These are phyloP conservation scores for Nitzschia sp. DNA, from an alignment of 108 stramenopile genomes.

Conservation along the genomic window DNA sequence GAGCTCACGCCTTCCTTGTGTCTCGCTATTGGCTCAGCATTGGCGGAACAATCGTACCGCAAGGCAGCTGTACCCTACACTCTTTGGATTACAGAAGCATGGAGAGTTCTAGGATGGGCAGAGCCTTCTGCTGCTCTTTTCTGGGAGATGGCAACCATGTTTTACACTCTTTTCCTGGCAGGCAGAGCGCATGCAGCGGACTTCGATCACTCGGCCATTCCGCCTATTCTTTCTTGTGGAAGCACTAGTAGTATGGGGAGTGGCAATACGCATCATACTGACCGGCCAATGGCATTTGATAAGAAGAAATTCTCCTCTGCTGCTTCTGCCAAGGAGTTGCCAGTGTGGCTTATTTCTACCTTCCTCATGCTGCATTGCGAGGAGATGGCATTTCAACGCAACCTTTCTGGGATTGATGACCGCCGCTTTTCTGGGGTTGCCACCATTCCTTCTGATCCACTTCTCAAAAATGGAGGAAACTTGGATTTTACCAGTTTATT, in stretches of 20 bases:
- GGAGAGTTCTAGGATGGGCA: conserved; percentile 85
- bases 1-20: conserved; percentile 60
- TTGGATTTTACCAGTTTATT: conserved; percentile 64
- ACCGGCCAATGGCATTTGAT: conserved; percentile 26
- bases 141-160: conserved; percentile 97
- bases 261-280: conserved; percentile 49
- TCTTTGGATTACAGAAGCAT: conserved; percentile 85
- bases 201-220: conserved; percentile 48
- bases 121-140: conserved; percentile 89
- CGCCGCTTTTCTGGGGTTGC: conserved; percentile 52
- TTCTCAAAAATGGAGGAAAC: conserved; percentile 31
- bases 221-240: conserved; percentile 83
- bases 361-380: conserved; percentile 84
- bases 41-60: conserved; percentile 56
- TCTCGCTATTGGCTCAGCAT: conserved; percentile 57
- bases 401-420: conserved; percentile 72
- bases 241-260: conserved; percentile 76
- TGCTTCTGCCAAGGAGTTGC: conserved; percentile 81
- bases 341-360: conserved; percentile 81
- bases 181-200: conserved; percentile 50
- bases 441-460: conserved; percentile 31
- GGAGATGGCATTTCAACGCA: conserved; percentile 66
- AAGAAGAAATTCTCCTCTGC: conserved; percentile 46
- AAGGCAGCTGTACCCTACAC: conserved; percentile 75
- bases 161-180: conserved; percentile 79